A percentile compares a stretch with the other conserved stretches of the same genome.
Evolutionary conservation across 164 flowering plant genomes (phyloP).

Genomic region (Euptelea pleiosperma): DNA sequence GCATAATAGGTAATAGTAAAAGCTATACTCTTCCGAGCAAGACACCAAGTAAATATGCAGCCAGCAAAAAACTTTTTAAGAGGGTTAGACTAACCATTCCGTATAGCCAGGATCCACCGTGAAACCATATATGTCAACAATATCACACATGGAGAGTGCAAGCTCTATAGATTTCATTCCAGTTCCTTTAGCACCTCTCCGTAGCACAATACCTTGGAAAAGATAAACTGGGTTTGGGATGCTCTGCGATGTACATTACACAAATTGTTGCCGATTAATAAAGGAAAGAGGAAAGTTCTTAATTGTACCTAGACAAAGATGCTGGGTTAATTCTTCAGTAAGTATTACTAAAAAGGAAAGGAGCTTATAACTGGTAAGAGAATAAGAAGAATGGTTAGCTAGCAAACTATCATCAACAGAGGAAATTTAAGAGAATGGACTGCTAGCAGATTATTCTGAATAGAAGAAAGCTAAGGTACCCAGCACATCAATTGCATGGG

Average conservation of each 20-base stretch:
- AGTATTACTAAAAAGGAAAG: no score
- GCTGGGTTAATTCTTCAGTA: not conserved
- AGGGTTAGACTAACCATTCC: conserved; percentile 65
- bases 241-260: conserved; percentile 39
- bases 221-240: conserved; percentile 97
- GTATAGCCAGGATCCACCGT: conserved; percentile 99
- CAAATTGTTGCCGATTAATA: not conserved
- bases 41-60: not conserved
- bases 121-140: conserved; percentile 96
- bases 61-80: not conserved
- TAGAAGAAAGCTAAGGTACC: not conserved
- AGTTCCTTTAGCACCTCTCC: conserved; percentile 99
- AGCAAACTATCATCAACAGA: not conserved
- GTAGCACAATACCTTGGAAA: conserved; percentile 94
- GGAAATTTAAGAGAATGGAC: no score
- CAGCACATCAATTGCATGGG: not conserved
- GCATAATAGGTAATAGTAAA: not conserved
- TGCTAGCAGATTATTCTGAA: not conserved
- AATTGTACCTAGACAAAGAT: not conserved
- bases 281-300: not conserved
- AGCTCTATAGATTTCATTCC: conserved; percentile 98
- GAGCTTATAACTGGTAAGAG: not conserved
- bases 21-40: no score
- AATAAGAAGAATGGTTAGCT: not conserved
- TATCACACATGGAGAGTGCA: conserved; percentile 98